Conservation (phyloP, 805 yeast genomes). For the Zygosaccharomyces lentus region DNA sequence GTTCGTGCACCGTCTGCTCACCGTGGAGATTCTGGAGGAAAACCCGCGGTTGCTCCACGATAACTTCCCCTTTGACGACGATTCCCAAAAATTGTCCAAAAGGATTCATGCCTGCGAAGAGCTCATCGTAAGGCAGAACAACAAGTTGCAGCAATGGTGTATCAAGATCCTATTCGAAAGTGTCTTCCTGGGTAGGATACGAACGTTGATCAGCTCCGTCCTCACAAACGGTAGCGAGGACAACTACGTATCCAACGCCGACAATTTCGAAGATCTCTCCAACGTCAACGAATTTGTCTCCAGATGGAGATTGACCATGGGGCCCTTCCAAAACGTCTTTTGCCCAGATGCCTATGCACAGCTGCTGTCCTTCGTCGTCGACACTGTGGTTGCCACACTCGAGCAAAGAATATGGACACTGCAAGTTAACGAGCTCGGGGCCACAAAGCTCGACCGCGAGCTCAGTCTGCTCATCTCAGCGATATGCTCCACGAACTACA, state of each 20-base stretch:
- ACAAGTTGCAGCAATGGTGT: slow-evolving; percentile 37
- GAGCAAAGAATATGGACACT: slow-evolving; percentile 67
- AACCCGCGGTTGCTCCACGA: slow-evolving; percentile 31
- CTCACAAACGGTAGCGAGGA: slow-evolving; percentile 24
- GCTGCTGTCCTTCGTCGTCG: slow-evolving; percentile 48
- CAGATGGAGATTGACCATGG: slow-evolving; percentile 60
- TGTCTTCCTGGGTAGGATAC: slow-evolving; percentile 36
- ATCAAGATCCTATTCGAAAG: slow-evolving; percentile 42
- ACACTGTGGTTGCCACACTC: slow-evolving; percentile 49
- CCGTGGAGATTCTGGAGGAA: slow-evolving; percentile 31
- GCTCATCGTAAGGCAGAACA: slow-evolving; percentile 26
- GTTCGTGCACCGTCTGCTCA: slow-evolving; percentile 52
- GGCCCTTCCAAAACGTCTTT: slow-evolving; percentile 60
- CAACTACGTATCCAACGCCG: slow-evolving; percentile 28
- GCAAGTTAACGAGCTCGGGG: slow-evolving; percentile 76
- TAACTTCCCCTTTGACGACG: slow-evolving; percentile 39
- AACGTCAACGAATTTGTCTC: slow-evolving; percentile 48
- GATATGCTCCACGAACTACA: slow-evolving; percentile 67
- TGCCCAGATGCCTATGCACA: slow-evolving; percentile 48
- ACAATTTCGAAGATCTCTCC: slow-evolving; percentile 36
- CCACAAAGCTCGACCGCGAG: slow-evolving; percentile 78
- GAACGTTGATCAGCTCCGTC: slow-evolving; percentile 44
- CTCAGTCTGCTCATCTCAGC: slow-evolving; percentile 68
- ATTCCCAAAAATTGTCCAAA: slow-evolving; percentile 27
- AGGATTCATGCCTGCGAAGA: slow-evolving; percentile 27